A percentile compares a stretch with the other conserved stretches of the same genome.
phyloP scores from a whole-genome alignment of 768 basidiomycete species.

The Collybia sordida region DNA sequence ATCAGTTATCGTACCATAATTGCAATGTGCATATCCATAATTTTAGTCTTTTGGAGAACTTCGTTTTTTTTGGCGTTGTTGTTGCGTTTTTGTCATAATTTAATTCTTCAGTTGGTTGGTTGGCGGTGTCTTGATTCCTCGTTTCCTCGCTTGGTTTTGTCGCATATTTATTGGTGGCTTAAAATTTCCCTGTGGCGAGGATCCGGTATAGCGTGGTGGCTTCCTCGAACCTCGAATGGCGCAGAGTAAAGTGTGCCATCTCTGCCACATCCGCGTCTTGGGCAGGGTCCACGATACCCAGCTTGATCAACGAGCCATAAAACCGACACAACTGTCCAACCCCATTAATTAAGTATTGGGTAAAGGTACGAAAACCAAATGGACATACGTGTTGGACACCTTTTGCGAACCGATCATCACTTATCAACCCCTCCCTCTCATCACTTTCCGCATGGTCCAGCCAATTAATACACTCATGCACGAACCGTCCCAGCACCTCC shows the following conservation, averaged over 20 bases:
- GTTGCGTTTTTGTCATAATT: too few relatives aligned
- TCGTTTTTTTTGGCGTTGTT: too few relatives aligned
- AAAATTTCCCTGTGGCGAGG: constrained; percentile 49
- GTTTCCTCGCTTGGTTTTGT: neutral
- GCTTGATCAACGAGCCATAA: constrained; percentile 68
- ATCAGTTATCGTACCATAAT: too few relatives aligned
- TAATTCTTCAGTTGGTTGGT: too few relatives aligned
- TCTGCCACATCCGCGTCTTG: constrained; percentile 73
- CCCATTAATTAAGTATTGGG: neutral
- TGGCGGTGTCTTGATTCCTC: too few relatives aligned
- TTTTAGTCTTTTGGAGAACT: too few relatives aligned
- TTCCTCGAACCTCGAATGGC: constrained; percentile 73
- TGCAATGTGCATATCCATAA: too few relatives aligned
- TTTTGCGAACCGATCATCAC: constrained; percentile 72
- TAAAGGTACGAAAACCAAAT: constrained; percentile 4
- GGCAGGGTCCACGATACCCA: constrained; percentile 58
- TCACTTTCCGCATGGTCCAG: constrained; percentile 70
- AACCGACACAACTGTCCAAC: constrained; percentile 69
- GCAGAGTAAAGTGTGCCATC: constrained; percentile 76
- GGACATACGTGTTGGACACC: constrained; percentile 67
- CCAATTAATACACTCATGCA: constrained; percentile 69
- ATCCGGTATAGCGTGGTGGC: constrained; percentile 71
- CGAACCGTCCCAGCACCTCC: constrained; percentile 69
- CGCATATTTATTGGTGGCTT: constrained; percentile 17
- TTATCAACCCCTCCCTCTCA: constrained; percentile 64